Evolutionary conservation across 2,329 filamentous ascomycete genomes (phyloP).

Genomic region (Achaetomium macrosporum): DNA sequence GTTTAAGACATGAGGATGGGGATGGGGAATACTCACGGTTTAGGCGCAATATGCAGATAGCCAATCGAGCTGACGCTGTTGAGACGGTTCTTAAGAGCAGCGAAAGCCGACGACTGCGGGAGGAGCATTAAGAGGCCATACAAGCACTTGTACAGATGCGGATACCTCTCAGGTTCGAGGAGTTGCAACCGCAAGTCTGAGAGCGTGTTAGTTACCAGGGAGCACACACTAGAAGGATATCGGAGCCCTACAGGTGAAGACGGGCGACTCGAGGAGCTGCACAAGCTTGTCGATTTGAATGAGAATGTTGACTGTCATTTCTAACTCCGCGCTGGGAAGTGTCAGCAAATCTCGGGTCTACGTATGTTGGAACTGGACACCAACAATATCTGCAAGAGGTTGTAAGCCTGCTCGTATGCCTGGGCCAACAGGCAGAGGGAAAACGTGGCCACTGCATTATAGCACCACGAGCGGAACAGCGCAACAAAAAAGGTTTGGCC

Average conservation of each 20-base stretch:
- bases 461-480: constrained; percentile 94
- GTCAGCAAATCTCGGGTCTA: constrained; percentile 16
- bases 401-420: constrained; percentile 96
- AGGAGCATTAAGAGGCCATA: constrained; percentile 96
- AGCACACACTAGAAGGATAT: neutral
- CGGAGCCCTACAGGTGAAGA: constrained; percentile 75
- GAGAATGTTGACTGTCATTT: constrained; percentile 98
- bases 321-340: constrained; percentile 72
- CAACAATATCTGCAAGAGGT: constrained; percentile 90
- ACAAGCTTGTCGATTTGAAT: constrained; percentile 99
- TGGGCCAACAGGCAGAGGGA: constrained; percentile 92
- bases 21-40: constrained; percentile 58
- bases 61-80: constrained; percentile 97
- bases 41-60: constrained; percentile 75
- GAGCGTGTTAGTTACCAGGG: constrained; percentile 1
- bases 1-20: constrained; percentile 26
- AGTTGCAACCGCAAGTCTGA: constrained; percentile 88
- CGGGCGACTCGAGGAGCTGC: constrained; percentile 90
- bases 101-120: constrained; percentile 96
- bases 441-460: constrained; percentile 96
- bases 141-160: constrained; percentile 93
- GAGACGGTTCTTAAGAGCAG: constrained; percentile 88
- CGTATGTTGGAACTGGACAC: neutral
- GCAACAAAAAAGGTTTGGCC: constrained; percentile 94
- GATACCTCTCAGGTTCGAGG: constrained; percentile 89